Conservation (phyloP, 1,139 yeast genomes). For the Sugiyamaella neomexicana region DNA sequence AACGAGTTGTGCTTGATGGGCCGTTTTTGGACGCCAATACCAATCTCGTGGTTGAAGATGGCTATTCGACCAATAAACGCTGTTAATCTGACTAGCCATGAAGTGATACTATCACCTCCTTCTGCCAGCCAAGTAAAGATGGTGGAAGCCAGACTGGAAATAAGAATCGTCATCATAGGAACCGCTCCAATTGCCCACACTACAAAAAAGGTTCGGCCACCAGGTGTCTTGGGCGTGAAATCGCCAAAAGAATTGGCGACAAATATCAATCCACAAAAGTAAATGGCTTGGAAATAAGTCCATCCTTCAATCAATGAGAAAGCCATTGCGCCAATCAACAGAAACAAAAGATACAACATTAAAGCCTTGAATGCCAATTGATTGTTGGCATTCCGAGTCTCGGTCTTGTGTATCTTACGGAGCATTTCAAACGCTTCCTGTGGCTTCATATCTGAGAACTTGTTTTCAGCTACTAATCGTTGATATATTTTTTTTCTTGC, state of each 20-base stretch:
- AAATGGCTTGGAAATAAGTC: constrained; percentile 67
- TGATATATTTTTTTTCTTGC: constrained; percentile 24
- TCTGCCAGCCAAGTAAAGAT: constrained; percentile 41
- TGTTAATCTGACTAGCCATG: constrained; percentile 4
- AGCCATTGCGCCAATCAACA: constrained; percentile 70
- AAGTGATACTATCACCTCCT: constrained; percentile 23
- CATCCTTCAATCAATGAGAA: constrained; percentile 61
- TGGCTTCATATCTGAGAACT: constrained; percentile 25
- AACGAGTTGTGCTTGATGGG: not conserved
- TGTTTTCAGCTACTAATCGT: constrained; percentile 14
- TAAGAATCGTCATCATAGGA: constrained; percentile 80
- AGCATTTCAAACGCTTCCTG: constrained; percentile 54
- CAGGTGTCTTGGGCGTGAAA: constrained; percentile 57
- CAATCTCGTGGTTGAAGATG: not conserved
- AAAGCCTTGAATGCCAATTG: constrained; percentile 47
- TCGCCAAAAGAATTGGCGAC: constrained; percentile 87
- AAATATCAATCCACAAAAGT: constrained; percentile 72
- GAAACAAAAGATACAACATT: constrained; percentile 53
- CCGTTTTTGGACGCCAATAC: not conserved
- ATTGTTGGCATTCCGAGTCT: constrained; percentile 39
- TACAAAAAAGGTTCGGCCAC: constrained; percentile 72
- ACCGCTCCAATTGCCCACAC: constrained; percentile 80
- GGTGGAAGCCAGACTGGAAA: constrained; percentile 69
- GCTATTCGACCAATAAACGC: constrained; percentile 4
- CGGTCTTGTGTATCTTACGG: constrained; percentile 48